Base-by-base conservation (phyloP, 371 early-diverging fungal genomes). In the Thermomucor indicae-seudaticae region DNA sequence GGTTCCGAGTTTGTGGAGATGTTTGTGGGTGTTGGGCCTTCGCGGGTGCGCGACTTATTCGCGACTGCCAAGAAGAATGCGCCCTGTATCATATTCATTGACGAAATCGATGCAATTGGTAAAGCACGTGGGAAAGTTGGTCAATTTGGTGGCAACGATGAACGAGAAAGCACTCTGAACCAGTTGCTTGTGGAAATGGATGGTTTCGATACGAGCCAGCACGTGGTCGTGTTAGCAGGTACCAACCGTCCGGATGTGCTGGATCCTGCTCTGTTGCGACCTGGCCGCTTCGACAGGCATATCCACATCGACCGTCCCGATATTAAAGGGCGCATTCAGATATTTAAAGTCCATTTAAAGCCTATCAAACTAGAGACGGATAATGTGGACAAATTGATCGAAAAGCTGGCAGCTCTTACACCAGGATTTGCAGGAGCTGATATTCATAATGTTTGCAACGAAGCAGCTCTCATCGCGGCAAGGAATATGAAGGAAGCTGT, bases 141-240 rank as follows among this genome's bases (percentile, higher is more conserved):
- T 10, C 86, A 90, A 58, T 81, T 89, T 58, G 93, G 92, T 27
- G 96, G 95, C 40, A 96, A 99, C 62, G 99, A 99, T 62, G 98
- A 98, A 70, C 89, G 99, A 30, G 99, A 98, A 69, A 88, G 85
- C 49, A 99, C 99, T 0, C 75, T 98, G 20, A 97, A 97, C 70
- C 97, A 97, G 75, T 70, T 99, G 17, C 70, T 99, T 54, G 98
- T 98, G n/a, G 99, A 99, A 79, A 97, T 99, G 97, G 99, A 99
- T 67, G 99, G 99, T 5, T 94, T 96, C 55, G 85, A 81, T 6
- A 80, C 89, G 4, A 80, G 75, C 42, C 91, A 96, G 64, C 97
- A 99, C 67, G 88, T 96, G 6, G 93, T 95, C 20, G 94, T 96
- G 0, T 66, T 95, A 32, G 95, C 95, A 17, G 95, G 94, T 66